Base-by-base conservation (phyloP, 2,329 filamentous ascomycete species). In the Aspergillus sclerotialis region DNA sequence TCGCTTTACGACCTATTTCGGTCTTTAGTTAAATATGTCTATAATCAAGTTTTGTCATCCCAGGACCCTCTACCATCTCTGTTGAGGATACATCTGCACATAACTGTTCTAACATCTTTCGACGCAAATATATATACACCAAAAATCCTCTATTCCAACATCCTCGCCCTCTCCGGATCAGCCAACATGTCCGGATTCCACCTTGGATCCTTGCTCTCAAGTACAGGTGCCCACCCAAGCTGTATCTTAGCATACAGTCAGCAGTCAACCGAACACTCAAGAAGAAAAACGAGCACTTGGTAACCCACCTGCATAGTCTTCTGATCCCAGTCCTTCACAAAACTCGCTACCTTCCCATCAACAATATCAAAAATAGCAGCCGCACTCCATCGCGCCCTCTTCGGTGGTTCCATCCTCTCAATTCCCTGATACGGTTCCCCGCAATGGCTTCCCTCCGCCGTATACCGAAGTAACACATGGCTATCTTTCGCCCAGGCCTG, bases 291-390 rank as follows among this genome's bases (percentile, higher is more conserved):
- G n/a, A n/a, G n/a, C n/a, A n/a, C n/a, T 10, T 15, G 13, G 26
- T n/a, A 16, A 16, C 28, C n/a, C 32, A 47, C 42, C 42, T 49
- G 44, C 46, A 48, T 46, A 13, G 42, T 43, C 35, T 48, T 48
- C 37, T 52, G 50, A 40, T 63, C 58, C 56, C 61, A 63, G 33
- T 60, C 58, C 36, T 62, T 63, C 12, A 51, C 58, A 42, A 58
- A 61, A 16, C 55, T 54, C 35, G 49, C 46, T 13, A 63, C 48
- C 45, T 61, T 62, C 7, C 55, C 58, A 19, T 55, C 45, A 21
- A 53, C 44, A 11, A 61, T 48, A 38, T 62, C 57, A 37, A 63
- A 62, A 16, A 63, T 63, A n/a, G 56, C 60, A 15, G 57, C 53
- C 13, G 60, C 60, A 35, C 50, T 50, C 60, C 60, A 63, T 3